Conservation (phyloP, 2,329 filamentous ascomycete species). For the Lachnellula arida region DNA sequence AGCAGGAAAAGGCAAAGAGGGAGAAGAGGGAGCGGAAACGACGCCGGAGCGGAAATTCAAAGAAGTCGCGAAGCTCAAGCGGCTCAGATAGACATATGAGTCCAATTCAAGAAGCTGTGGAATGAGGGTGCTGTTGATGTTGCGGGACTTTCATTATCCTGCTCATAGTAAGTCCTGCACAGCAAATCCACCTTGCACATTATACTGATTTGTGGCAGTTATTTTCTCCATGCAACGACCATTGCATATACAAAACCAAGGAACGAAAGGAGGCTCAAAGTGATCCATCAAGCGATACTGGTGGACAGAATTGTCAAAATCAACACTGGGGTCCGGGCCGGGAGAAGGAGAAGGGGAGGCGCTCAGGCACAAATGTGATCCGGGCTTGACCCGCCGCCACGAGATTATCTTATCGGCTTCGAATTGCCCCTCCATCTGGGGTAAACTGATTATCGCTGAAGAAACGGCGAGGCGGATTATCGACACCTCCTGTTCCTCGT, state of each 20-base stretch:
- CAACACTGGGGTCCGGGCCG: too few species aligned
- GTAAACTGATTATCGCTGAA: slow-evolving; percentile 1
- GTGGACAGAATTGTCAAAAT: too few species aligned
- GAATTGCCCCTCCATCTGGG: slow-evolving; percentile 9
- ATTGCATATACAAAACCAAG: background rate
- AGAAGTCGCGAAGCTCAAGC: slow-evolving; percentile 25
- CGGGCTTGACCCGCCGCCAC: background rate
- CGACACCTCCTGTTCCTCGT: background rate
- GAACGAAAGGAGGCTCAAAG: background rate
- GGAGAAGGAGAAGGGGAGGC: background rate
- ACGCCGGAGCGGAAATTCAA: slow-evolving; percentile 27
- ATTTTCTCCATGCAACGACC: background rate
- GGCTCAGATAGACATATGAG: slow-evolving; percentile 51
- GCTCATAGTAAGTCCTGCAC: slow-evolving; percentile 18
- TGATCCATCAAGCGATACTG: too few species aligned
- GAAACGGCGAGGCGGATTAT: slow-evolving; percentile 8
- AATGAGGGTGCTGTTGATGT: slow-evolving; percentile 30
- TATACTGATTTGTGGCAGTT: slow-evolving; percentile 4
- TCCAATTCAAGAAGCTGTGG: slow-evolving; percentile 48
- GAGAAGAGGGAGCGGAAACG: slow-evolving; percentile 16
- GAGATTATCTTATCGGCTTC: slow-evolving; percentile 15
- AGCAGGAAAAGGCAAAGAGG: slow-evolving; percentile 28
- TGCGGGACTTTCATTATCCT: slow-evolving; percentile 5
- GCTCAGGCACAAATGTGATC: background rate
- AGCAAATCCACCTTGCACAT: background rate